Conservation (phyloP, 768 basidiomycete species). For the Lactarius quietus region DNA sequence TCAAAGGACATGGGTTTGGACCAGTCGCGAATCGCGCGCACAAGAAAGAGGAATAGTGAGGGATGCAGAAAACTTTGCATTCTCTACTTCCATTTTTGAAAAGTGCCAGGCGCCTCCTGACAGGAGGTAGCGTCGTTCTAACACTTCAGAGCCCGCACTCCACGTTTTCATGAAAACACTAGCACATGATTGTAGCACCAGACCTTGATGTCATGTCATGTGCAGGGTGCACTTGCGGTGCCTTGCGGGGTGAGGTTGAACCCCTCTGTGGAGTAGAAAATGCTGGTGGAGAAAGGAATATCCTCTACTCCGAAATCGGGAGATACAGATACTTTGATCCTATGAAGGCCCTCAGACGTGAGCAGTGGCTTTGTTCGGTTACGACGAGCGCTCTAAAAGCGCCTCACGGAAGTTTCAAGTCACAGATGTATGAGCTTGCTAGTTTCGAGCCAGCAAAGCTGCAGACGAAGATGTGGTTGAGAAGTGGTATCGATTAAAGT, state of each 20-base stretch:
- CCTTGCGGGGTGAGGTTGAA: neutral
- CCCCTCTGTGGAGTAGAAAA: neutral
- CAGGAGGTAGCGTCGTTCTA: neutral
- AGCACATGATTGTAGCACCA: neutral
- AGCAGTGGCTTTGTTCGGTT: neutral
- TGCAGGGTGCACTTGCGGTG: neutral
- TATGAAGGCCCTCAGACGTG: neutral
- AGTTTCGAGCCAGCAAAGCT: neutral
- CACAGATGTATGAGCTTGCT: neutral
- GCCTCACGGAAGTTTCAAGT: constrained; percentile 2
- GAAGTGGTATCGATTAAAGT: constrained; percentile 1
- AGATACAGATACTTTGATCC: neutral
- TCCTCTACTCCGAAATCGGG: neutral
- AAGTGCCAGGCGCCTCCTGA: neutral
- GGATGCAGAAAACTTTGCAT: neutral
- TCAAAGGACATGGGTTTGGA: neutral
- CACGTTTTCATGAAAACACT: neutral
- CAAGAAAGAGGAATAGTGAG: neutral
- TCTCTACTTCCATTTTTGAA: neutral
- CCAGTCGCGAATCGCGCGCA: constrained; percentile 1
- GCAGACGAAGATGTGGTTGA: neutral
- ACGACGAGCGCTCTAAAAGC: constrained; percentile 4
- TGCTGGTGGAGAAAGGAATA: neutral
- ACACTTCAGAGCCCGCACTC: neutral
- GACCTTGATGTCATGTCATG: neutral